A percentile compares a stretch with the other conserved stretches of the same genome.
These are phyloP conservation scores for Eucalyptus decipiens DNA, from an alignment of 345 rosid species.

Conservation along the genomic window DNA sequence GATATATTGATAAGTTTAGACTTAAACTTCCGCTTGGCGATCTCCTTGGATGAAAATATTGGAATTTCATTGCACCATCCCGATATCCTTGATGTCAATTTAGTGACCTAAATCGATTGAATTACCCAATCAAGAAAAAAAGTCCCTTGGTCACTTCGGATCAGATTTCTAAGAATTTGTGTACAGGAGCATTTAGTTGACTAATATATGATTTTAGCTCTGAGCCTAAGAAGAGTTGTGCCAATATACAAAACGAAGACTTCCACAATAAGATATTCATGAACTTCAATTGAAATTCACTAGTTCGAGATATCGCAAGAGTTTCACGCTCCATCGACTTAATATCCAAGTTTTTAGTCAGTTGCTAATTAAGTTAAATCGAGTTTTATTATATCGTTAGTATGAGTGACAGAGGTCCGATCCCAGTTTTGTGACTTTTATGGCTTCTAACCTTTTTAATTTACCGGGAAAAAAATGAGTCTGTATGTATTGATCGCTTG, in stretches of 20 bases:
- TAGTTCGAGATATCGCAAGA: background rate
- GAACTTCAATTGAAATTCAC: background rate
- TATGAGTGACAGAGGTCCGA: background rate
- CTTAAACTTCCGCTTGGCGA: fast-evolving
- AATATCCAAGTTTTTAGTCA: background rate
- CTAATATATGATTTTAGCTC: background rate
- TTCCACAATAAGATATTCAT: background rate
- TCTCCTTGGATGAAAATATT: too few species aligned
- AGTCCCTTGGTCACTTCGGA: background rate
- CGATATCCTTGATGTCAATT: background rate
- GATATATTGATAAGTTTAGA: too few species aligned
- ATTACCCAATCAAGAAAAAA: background rate
- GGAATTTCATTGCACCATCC: background rate
- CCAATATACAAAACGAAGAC: background rate
- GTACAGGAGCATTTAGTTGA: background rate
- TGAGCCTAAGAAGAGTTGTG: background rate
- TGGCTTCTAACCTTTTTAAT: background rate
- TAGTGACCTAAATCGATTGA: background rate
- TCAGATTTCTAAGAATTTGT: background rate
- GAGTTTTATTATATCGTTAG: background rate
- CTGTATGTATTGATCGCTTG: background rate
- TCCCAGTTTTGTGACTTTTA: background rate
- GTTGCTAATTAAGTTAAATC: background rate
- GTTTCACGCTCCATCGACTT: background rate
- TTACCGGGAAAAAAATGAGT: too few species aligned